Evolutionary conservation across 2,329 filamentous ascomycete species (phyloP).

Genomic region (Sporothrix mexicana): DNA sequence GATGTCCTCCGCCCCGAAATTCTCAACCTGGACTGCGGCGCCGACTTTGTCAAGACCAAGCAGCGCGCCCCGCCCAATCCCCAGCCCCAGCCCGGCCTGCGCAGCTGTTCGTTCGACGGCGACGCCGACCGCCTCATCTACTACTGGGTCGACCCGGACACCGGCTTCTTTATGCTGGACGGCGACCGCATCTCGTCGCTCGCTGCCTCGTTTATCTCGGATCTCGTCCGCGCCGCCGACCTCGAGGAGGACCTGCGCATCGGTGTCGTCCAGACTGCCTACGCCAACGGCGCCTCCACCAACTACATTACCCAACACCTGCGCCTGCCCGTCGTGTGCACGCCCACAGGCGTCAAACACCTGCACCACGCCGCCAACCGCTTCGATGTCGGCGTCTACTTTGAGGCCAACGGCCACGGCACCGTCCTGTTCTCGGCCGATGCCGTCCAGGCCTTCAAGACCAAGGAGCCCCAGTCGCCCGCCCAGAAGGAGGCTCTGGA

Average conservation of each 20-base stretch:
- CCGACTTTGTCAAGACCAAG: slow-evolving; percentile 96
- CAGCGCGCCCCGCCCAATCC: slow-evolving; percentile 86
- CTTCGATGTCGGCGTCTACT: slow-evolving; percentile 96
- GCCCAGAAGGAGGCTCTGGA: slow-evolving; percentile 90
- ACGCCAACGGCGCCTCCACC: slow-evolving; percentile 94
- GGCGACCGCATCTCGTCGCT: slow-evolving; percentile 96
- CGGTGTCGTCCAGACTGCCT: slow-evolving; percentile 95
- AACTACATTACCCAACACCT: slow-evolving; percentile 88
- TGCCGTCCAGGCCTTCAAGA: slow-evolving; percentile 78
- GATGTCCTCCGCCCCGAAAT: slow-evolving; percentile 88
- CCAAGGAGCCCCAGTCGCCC: slow-evolving; percentile 83
- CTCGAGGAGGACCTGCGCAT: slow-evolving; percentile 83
- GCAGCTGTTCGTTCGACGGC: slow-evolving; percentile 90
- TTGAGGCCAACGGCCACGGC: slow-evolving; percentile 97
- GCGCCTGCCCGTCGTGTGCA: slow-evolving; percentile 88
- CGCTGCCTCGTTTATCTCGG: slow-evolving; percentile 91
- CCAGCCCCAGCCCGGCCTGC: slow-evolving; percentile 74
- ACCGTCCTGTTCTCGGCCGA: slow-evolving; percentile 92
- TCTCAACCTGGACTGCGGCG: slow-evolving; percentile 89
- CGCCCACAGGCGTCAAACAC: slow-evolving; percentile 95
- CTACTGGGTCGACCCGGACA: slow-evolving; percentile 85
- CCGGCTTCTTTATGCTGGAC: slow-evolving; percentile 88
- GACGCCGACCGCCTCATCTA: slow-evolving; percentile 96
- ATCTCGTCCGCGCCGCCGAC: slow-evolving; percentile 80
- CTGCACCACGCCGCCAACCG: slow-evolving; percentile 95